Evolutionary conservation across 208 protist genomes (phyloP).

Genomic region (Trypanosoma platydactyli): DNA sequence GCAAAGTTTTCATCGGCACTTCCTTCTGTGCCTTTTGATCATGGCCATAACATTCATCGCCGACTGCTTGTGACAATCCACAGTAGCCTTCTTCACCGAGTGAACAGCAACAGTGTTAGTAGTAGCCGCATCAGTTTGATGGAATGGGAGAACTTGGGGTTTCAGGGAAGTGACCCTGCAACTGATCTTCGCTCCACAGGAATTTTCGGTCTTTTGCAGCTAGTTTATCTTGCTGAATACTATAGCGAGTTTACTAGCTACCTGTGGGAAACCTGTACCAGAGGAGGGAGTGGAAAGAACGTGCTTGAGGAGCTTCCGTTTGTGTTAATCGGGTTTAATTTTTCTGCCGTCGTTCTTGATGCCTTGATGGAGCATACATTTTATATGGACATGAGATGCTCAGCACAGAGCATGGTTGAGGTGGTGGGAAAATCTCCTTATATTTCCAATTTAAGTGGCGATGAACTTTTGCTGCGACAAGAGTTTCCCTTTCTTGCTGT

Average conservation of each 20-base stretch:
- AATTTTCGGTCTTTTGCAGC: conserved; percentile 64
- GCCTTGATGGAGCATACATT: conserved; percentile 15
- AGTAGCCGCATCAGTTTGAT: conserved; percentile 23
- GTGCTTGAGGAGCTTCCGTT: conserved; percentile 62
- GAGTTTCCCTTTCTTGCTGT: conserved; percentile 38
- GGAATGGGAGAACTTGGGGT: conserved; percentile 72
- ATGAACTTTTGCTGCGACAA: conserved; percentile 17
- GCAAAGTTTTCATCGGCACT: conserved; percentile 22
- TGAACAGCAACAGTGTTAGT: neutral
- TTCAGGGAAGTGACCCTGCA: conserved; percentile 76
- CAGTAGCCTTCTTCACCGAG: conserved; percentile 31
- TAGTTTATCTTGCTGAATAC: conserved; percentile 72
- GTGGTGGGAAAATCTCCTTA: neutral
- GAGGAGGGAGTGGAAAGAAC: neutral
- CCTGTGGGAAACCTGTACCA: conserved; percentile 62
- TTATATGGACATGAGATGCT: conserved; percentile 4
- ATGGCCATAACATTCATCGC: conserved; percentile 37
- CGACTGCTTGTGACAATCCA: conserved; percentile 65
- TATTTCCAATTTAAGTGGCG: neutral
- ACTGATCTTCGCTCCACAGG: conserved; percentile 81
- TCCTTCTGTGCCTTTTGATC: conserved; percentile 32
- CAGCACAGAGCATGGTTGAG: neutral
- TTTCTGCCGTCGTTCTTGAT: conserved; percentile 62
- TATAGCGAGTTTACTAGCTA: conserved; percentile 47
- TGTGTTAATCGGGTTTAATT: conserved; percentile 76